These are phyloP conservation scores for Blepharisma japonicum DNA, from an alignment of 73 alveolate species.

Conservation along the genomic window DNA sequence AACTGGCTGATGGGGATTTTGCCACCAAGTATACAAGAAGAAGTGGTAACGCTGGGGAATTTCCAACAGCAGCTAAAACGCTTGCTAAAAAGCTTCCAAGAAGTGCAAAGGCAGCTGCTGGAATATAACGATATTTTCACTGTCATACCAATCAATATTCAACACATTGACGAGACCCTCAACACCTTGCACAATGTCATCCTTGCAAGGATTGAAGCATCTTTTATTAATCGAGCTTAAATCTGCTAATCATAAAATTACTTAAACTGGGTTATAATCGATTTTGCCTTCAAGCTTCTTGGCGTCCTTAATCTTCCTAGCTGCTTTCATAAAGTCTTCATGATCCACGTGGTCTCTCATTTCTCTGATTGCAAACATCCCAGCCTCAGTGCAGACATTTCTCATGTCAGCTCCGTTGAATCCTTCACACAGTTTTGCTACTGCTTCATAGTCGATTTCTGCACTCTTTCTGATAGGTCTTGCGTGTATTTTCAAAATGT, in stretches of 20 bases:
- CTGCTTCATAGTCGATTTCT: conserved; percentile 90
- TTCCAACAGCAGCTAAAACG: no score
- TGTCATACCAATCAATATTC: no score
- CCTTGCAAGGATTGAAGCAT: no score
- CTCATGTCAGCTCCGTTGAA: conserved; percentile 99
- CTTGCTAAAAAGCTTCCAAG: no score
- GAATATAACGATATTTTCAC: no score
- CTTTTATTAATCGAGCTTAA: no score
- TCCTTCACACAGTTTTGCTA: conserved; percentile 91
- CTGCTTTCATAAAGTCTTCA: conserved; percentile 99
- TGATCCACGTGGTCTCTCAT: conserved; percentile 96
- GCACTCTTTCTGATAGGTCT: conserved; percentile 97
- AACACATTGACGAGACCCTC: no score
- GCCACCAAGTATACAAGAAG: no score
- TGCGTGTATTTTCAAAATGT: conserved; percentile 95
- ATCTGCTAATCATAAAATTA: background rate
- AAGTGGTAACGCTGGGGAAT: no score
- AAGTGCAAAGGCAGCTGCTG: no score
- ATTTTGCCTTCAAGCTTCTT: conserved; percentile 93
- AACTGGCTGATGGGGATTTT: no score
- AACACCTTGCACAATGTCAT: no score
- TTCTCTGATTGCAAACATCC: conserved; percentile 98
- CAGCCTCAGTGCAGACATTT: conserved; percentile 98
- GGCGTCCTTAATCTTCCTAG: conserved; percentile 94
- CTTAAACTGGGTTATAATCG: conserved; percentile 87